These are phyloP conservation scores for Kwoniella botswanensis DNA, from an alignment of 768 basidiomycete genomes.

Conservation along the genomic window DNA sequence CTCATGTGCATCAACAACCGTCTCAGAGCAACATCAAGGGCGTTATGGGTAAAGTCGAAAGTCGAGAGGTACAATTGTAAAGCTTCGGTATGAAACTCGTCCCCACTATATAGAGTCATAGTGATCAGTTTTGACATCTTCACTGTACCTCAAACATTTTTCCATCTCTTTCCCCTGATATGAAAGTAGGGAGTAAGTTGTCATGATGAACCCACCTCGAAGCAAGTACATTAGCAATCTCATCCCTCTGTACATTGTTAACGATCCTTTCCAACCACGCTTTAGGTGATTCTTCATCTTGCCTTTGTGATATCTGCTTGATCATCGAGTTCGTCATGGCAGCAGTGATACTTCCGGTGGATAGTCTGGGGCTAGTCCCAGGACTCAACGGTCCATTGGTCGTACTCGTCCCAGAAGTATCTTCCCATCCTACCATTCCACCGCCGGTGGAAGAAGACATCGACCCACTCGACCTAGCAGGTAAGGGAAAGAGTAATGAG, in stretches of 20 bases:
- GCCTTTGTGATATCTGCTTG: constrained; percentile 32
- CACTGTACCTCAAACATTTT: background rate
- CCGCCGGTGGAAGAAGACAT: constrained; percentile 30
- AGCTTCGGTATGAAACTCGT: constrained; percentile 71
- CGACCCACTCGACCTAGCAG: constrained; percentile 47
- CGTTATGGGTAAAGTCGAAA: constrained; percentile 77
- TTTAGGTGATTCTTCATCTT: constrained; percentile 69
- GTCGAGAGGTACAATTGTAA: constrained; percentile 72
- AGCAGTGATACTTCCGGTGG: constrained; percentile 33
- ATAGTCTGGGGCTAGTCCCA: constrained; percentile 39
- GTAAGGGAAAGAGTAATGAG: constrained; percentile 43
- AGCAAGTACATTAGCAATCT: constrained; percentile 79
- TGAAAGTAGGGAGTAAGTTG: background rate
- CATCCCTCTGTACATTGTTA: constrained; percentile 71
- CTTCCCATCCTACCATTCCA: constrained; percentile 20
- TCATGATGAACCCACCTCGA: constrained; percentile 66
- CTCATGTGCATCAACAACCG: constrained; percentile 87
- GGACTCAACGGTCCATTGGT: constrained; percentile 24
- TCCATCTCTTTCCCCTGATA: background rate
- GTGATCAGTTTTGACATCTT: background rate
- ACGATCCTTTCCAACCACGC: constrained; percentile 71
- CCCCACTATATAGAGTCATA: constrained; percentile 63
- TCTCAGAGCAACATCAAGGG: constrained; percentile 89
- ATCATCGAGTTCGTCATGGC: constrained; percentile 15
- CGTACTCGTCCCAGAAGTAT: constrained; percentile 3